Conservation (phyloP, 2,329 filamentous ascomycete genomes). For the Aspergillus glaucus region DNA sequence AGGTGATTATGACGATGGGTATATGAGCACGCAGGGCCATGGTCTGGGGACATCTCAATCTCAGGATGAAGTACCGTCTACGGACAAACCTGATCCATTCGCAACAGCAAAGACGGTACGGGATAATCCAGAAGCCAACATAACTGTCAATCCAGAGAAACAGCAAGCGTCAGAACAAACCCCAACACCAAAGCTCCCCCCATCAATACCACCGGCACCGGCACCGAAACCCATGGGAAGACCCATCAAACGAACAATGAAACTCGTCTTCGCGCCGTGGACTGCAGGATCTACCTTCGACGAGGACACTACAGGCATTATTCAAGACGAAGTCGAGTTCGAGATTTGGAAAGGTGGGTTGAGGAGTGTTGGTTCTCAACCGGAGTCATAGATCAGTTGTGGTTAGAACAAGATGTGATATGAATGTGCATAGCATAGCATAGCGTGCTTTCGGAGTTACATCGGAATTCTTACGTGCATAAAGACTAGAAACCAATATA, state of each 20-base stretch:
- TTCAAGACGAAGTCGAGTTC: constrained; percentile 53
- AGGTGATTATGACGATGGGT: background rate
- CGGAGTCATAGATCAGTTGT: no score
- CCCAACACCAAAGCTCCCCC: background rate
- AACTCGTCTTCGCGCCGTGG: constrained; percentile 85
- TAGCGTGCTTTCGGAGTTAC: background rate
- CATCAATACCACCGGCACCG: background rate
- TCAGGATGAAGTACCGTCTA: background rate
- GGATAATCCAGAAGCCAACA: no score
- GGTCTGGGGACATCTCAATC: background rate
- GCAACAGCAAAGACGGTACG: no score
- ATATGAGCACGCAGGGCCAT: background rate
- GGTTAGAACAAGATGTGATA: background rate
- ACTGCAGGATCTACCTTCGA: constrained; percentile 46
- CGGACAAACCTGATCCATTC: background rate
- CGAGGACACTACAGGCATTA: background rate
- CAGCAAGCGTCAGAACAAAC: background rate
- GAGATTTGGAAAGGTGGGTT: constrained; percentile 65
- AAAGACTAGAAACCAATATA: background rate
- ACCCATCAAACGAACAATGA: constrained; percentile 65
- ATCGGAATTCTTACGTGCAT: background rate
- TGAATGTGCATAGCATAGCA: background rate
- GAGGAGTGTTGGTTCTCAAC: constrained; percentile 8
- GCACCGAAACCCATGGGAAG: constrained; percentile 3
- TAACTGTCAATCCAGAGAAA: background rate